A percentile compares a stretch with the other conserved stretches of the same genome.
Evolutionary conservation across 352 stramenopile genomes (phyloP).

Genomic region (Bremia lactucae): DNA sequence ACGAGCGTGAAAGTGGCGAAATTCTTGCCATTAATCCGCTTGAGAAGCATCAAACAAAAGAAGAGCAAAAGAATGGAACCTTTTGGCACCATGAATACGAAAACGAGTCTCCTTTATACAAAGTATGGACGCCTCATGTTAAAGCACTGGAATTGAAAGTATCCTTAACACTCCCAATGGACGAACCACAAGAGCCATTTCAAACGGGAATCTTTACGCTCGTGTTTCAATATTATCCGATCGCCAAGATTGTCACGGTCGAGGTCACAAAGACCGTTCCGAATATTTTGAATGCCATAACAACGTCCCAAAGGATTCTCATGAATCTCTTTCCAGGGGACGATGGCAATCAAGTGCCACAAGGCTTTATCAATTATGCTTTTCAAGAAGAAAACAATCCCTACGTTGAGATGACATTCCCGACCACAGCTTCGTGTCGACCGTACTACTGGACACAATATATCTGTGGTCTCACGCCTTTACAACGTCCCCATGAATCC

Average conservation of each 20-base stretch:
- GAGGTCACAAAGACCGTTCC: conserved; percentile 32
- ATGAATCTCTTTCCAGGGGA: conserved; percentile 60
- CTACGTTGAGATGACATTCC: conserved; percentile 35
- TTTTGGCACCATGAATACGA: conserved; percentile 15
- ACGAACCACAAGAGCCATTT: too few relatives aligned
- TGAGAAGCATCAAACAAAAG: conserved; percentile 29
- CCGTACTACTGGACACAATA: conserved; percentile 71
- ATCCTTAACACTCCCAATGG: conserved; percentile 18
- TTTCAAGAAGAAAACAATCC: conserved; percentile 18
- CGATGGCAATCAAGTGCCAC: conserved; percentile 33
- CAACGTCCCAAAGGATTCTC: conserved; percentile 22
- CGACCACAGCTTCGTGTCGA: conserved; percentile 22
- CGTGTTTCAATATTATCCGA: conserved; percentile 53
- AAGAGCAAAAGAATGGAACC: conserved; percentile 19
- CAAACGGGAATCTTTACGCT: conserved; percentile 32
- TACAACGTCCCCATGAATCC: conserved; percentile 25
- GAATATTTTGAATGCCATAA: conserved; percentile 9
- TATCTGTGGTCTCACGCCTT: conserved; percentile 49
- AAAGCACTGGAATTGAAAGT: conserved; percentile 49
- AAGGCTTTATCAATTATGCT: conserved; percentile 35
- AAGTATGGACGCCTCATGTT: conserved; percentile 39
- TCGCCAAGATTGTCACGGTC: conserved; percentile 40
- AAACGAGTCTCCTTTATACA: conserved; percentile 14
- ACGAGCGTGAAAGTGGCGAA: conserved; percentile 32
- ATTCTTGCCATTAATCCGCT: conserved; percentile 32